Base-by-base conservation (phyloP, 805 yeast species). In the Kuraishia ogatae region DNA sequence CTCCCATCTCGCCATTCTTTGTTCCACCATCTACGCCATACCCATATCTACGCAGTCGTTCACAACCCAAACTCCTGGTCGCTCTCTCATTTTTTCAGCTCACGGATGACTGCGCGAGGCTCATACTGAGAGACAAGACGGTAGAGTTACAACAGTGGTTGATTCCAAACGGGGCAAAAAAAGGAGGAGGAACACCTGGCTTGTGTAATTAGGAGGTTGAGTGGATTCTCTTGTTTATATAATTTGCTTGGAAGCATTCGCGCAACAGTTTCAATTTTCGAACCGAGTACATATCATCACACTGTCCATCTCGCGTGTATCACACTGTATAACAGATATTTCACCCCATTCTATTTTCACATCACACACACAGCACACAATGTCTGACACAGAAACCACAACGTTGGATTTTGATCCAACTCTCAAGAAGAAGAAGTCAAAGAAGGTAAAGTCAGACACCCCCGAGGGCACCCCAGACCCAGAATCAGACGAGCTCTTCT, bases 391-490 rank as follows among this genome's bases (percentile, higher is more conserved):
- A 56, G 51, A 46, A 62, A 28, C 19, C 29, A 83, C 73, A 58
- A 61, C 69, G 53, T 72, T 80, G 63, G 92, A 89, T 57, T 85
- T 87, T 68, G 94, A 87, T 69, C 89, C 90, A 55, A 71, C 83
- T 49, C 75, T 85, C 68, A 84, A 85, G 73, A 87, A 87, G 76
- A 87, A 87, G 80, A 87, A 87, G 89, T 85, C 86, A 83, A 76
- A 78, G 70, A 59, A 58, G 1, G 64, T 60, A 63, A 70, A 70
- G 29, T 60, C 61, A 64, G 67, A 77, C 64, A 77, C 77, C 69
- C 43, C 43, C 7, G 72, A 66, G 39, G 55, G 72, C 71, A 56
- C 73, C 61, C 70, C 68, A 43, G 75, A 71, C 19, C 58, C 61
- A 20, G 51, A 58, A 55, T 62, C 5, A 78, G 84, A 80, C 54